Conservation (phyloP, 2,329 filamentous ascomycete genomes). For the Pseudogymnoascus sp. region DNA sequence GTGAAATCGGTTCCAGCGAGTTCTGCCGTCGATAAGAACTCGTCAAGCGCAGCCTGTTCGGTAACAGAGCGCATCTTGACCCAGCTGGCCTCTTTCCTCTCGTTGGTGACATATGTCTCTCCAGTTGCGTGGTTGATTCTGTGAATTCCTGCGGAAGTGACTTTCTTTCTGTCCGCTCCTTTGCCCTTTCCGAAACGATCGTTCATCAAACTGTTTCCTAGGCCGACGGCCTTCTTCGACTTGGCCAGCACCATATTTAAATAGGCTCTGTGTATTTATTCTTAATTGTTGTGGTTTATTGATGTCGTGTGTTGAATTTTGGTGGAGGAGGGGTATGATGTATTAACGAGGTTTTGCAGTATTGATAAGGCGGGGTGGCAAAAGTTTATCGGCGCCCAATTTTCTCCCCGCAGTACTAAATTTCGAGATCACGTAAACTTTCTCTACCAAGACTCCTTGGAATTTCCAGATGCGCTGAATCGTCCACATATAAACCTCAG, state of each 20-base stretch:
- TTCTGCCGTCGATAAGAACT: slow-evolving; percentile 92
- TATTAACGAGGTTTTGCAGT: slow-evolving; percentile 10
- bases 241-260: slow-evolving; percentile 67
- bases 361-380: slow-evolving; percentile 9
- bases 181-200: slow-evolving; percentile 95
- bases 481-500: slow-evolving; percentile 1
- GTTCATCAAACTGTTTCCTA: slow-evolving; percentile 98
- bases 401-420: slow-evolving; percentile 10
- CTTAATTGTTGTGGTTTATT: slow-evolving; percentile 10
- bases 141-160: slow-evolving; percentile 42
- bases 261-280: neutral
- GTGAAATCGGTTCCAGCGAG: slow-evolving; percentile 98
- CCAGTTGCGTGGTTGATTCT: slow-evolving; percentile 73
- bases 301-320: slow-evolving; percentile 3
- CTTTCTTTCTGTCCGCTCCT: slow-evolving; percentile 71
- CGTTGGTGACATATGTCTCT: slow-evolving; percentile 87
- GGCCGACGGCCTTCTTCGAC: slow-evolving; percentile 88
- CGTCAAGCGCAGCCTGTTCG: slow-evolving; percentile 91
- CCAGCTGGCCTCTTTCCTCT: slow-evolving; percentile 85
- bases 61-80: slow-evolving; percentile 99
- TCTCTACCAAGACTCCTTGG: slow-evolving; percentile 9
- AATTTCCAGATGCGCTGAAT: slow-evolving; percentile 1
- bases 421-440: slow-evolving; percentile 9
- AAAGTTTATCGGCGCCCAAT: slow-evolving; percentile 7
- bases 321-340: slow-evolving; percentile 7